Evolutionary conservation across 2,329 filamentous ascomycete species (phyloP), one percentile per base, ranked within the genome.

Genomic region (Fusarium euwallaceae): DNA sequence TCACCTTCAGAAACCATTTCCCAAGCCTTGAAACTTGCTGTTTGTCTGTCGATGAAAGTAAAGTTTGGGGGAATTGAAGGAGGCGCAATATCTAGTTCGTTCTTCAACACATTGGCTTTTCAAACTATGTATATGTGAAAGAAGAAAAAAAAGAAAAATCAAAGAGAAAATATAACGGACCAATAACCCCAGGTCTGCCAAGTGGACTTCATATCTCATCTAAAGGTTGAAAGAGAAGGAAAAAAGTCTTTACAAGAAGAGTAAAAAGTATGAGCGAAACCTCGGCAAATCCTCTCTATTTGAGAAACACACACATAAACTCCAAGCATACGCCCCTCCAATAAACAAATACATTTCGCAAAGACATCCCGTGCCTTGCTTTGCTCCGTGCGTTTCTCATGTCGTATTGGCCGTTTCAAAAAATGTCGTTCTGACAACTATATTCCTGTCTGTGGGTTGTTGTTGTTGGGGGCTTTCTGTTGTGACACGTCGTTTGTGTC

Each of bases 391-490:
- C 22, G 22, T 48, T 24, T 51, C 48, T 55, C 48, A 55, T 65
- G 58, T 32, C 48, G 43, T 48, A 48, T 22, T 24, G 32, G 37
- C 48, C 59, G 68, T 55, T 55, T 61, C n/a, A 53, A 58, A 58
- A 53, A 58, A 53, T 32, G 17, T 61, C 67, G 63, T 72, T 72
- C 63, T 63, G 43, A 14, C 51, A 66, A 66, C 62, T 64, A 64
- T 64, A 61, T 22, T 61, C 39, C 39, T 63, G 17, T 41, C 24
- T 60, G 48, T 29, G 55, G 61, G 29, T 32, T 32, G 29, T 32
- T 29, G 29, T 29, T 32, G 59, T n/a, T 34, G 10, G 32, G 32
- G 53, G 61, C 53, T 34, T 27, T 29, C 43, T 55, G 24, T 29
- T 20, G 48, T 55, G 17, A n/a, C 48, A 55, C 48, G 24, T 55